Conservation (phyloP, 495 filamentous ascomycete species). For the Penicillium atrosanguineum region DNA sequence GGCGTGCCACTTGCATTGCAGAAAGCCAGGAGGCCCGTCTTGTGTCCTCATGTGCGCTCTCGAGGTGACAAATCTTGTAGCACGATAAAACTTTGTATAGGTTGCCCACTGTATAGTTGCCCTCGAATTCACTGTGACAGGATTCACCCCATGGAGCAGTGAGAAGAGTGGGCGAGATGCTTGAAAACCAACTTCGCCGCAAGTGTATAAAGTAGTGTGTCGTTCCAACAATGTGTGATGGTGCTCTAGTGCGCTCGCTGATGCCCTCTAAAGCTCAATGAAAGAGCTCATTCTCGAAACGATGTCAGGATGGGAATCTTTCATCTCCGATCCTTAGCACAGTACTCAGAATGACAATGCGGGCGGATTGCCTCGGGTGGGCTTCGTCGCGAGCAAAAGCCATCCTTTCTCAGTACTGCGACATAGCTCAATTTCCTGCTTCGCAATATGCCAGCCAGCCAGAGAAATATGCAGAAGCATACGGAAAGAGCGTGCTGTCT, state of each 20-base stretch:
- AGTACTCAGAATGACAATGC: constrained; percentile 33
- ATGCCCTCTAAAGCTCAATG: constrained; percentile 36
- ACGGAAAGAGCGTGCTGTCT: constrained; percentile 41
- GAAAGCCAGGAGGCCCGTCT: constrained; percentile 5
- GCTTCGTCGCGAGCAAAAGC: constrained; percentile 17
- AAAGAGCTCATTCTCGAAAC: constrained; percentile 22
- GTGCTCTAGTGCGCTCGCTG: constrained; percentile 64
- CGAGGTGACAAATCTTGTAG: not conserved
- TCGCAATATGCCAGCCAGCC: constrained; percentile 32
- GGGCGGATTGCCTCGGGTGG: constrained; percentile 16
- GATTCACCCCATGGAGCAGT: constrained; percentile 25
- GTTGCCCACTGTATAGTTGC: not conserved
- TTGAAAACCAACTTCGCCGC: not conserved
- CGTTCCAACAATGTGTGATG: constrained; percentile 25
- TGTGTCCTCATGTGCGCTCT: constrained; percentile 13
- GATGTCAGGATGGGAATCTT: constrained; percentile 20
- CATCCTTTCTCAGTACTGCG: constrained; percentile 36
- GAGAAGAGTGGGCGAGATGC: constrained; percentile 4
- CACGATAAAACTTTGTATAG: not conserved
- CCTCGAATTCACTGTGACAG: constrained; percentile 13
- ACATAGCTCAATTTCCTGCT: constrained; percentile 49
- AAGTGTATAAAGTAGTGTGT: not conserved
- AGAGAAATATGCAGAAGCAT: constrained; percentile 27
- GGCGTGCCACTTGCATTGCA: constrained; percentile 5
- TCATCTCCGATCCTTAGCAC: constrained; percentile 33